These are phyloP conservation scores for Inonotus hispidus DNA, from an alignment of 1,284 basidiomycete species.

Conservation along the genomic window DNA sequence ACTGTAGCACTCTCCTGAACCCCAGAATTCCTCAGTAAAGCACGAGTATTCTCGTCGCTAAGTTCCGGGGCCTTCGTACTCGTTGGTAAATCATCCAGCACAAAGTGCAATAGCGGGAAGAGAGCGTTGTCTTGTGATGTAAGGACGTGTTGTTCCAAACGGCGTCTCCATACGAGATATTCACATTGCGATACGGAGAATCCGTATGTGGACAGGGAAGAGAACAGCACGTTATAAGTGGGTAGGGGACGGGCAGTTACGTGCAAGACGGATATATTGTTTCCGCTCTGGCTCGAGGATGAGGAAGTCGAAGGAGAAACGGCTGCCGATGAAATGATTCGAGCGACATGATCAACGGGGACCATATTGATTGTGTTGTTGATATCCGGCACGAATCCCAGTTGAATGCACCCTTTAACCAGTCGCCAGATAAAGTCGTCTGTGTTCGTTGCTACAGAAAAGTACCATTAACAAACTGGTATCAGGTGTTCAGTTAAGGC, in stretches of 20 bases:
- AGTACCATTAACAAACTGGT: slow-evolving; percentile 15
- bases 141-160: slow-evolving; percentile 93
- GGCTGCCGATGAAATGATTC: slow-evolving; percentile 72
- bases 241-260: slow-evolving; percentile 84
- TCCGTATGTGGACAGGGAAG: slow-evolving; percentile 74
- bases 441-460: slow-evolving; percentile 87
- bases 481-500: slow-evolving; percentile 8
- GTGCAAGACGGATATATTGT: slow-evolving; percentile 67
- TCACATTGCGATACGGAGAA: slow-evolving; percentile 78
- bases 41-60: slow-evolving; percentile 80
- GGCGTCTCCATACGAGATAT: slow-evolving; percentile 89
- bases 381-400: slow-evolving; percentile 94
- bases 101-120: slow-evolving; percentile 96
- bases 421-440: slow-evolving; percentile 99
- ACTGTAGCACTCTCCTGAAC: slow-evolving; percentile 60
- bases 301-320: slow-evolving; percentile 63
- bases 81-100: slow-evolving; percentile 94
- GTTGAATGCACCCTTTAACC: slow-evolving; percentile 96
- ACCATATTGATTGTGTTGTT: slow-evolving; percentile 99
- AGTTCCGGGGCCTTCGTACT: slow-evolving; percentile 93
- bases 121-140: slow-evolving; percentile 84
- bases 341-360: slow-evolving; percentile 95
- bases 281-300: slow-evolving; percentile 28
- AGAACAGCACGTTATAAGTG: slow-evolving; percentile 88
- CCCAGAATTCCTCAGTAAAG: slow-evolving; percentile 50